Evolutionary conservation across 164 flowering plant species (phyloP).

Genomic region (Aristolochia contorta): DNA sequence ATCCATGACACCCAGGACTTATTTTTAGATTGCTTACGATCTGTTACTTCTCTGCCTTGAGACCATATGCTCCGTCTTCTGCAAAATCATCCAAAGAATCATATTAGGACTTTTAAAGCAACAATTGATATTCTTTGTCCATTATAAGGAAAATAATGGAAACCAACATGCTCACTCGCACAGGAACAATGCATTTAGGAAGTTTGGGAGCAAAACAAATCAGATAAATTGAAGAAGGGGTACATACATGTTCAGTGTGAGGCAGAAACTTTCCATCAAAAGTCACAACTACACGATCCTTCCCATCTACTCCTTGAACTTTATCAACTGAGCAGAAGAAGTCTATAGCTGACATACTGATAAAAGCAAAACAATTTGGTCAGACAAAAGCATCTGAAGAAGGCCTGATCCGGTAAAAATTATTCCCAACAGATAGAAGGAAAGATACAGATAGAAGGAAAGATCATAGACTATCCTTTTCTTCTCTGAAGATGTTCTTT

Average conservation of each 20-base stretch:
- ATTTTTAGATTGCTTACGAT: too few relatives aligned
- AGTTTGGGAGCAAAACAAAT: neutral
- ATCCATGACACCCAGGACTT: too few relatives aligned
- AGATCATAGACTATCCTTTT: too few relatives aligned
- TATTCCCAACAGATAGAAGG: too few relatives aligned
- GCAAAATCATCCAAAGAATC: neutral
- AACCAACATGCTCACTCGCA: neutral
- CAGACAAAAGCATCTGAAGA: neutral
- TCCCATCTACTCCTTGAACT: conserved; percentile 77
- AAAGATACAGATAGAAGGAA: too few relatives aligned
- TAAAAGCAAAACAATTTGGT: conserved; percentile 7
- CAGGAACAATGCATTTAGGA: neutral
- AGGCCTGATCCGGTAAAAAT: too few relatives aligned
- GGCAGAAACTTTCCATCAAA: conserved; percentile 92
- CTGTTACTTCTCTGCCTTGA: conserved; percentile 4
- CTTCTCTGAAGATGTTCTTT: neutral
- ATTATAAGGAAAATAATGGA: neutral
- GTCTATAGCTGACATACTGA: conserved; percentile 95
- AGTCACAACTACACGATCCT: conserved; percentile 81
- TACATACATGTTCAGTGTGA: conserved; percentile 69
- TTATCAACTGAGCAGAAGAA: conserved; percentile 96
- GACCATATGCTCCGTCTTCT: conserved; percentile 8
- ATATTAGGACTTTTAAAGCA: neutral
- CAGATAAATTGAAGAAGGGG: neutral
- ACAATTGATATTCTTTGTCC: neutral